Evolutionary conservation across 345 rosid species (phyloP).

Genomic region (Brassica napus): Da-Ae NC_063437.1:21506001-21506500

Average conservation of each 20-base stretch:
- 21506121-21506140: slow-evolving; percentile 89
- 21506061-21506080: slow-evolving; percentile 81
- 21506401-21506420: slow-evolving; percentile 75
- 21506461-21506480: neutral
- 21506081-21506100: slow-evolving; percentile 88
- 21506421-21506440: slow-evolving; percentile 83
- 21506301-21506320: slow-evolving; percentile 81
- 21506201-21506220: slow-evolving; percentile 15
- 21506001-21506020: slow-evolving; percentile 1
- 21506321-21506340: neutral
- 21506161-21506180: neutral
- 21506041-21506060: slow-evolving; percentile 76
- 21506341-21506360: neutral
- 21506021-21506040: slow-evolving; percentile 51
- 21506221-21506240: slow-evolving; percentile 99
- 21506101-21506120: slow-evolving; percentile 96
- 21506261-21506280: slow-evolving; percentile 74
- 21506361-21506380: slow-evolving; percentile 41
- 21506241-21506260: slow-evolving; percentile 97
- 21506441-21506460: neutral
- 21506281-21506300: slow-evolving; percentile 98
- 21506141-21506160: slow-evolving; percentile 32
- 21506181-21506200: neutral
- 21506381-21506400: slow-evolving; percentile 96
- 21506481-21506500: neutral